These are phyloP conservation scores for Backusella psychrophila DNA, from an alignment of 192 early-diverging fungal species.

Conservation along the genomic window DNA sequence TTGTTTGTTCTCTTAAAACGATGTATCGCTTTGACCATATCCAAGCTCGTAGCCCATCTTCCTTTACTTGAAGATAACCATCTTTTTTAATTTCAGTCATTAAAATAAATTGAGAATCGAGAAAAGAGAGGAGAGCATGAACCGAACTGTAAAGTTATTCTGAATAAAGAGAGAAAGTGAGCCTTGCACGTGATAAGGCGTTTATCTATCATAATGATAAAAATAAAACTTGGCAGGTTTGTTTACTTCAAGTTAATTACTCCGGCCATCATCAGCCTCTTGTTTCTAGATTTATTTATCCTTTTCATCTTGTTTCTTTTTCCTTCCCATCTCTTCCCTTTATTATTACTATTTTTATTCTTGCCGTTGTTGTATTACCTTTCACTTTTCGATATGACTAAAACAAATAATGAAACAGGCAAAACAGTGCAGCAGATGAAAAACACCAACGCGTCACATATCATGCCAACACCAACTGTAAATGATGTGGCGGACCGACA, in stretches of 20 bases:
- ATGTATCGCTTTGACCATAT: conserved; percentile 96
- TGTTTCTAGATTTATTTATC: not conserved
- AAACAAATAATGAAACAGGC: not conserved
- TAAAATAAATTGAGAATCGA: not conserved
- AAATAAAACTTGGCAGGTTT: not conserved
- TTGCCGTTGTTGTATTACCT: no score
- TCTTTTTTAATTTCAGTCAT: conserved; percentile 64
- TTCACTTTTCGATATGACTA: not conserved
- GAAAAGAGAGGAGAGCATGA: conserved; percentile 4
- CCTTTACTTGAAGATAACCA: conserved; percentile 85
- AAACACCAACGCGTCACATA: not conserved
- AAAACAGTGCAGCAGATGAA: not conserved
- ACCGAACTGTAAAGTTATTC: conserved; percentile 1
- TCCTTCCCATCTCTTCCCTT: not conserved
- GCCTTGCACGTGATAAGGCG: not conserved
- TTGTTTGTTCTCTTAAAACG: conserved; percentile 82
- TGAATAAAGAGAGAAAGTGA: not conserved
- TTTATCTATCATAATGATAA: not conserved
- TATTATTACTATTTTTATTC: not conserved
- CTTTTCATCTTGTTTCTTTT: not conserved
- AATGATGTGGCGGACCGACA: conserved; percentile 19
- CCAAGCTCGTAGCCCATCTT: conserved; percentile 89
- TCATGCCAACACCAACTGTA: conserved; percentile 22
- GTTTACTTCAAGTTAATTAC: not conserved
- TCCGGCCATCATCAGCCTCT: not conserved